Evolutionary conservation across 768 basidiomycete species (phyloP), one percentile per base, ranked within the genome.

Genomic region (Harrya chromipes): DNA sequence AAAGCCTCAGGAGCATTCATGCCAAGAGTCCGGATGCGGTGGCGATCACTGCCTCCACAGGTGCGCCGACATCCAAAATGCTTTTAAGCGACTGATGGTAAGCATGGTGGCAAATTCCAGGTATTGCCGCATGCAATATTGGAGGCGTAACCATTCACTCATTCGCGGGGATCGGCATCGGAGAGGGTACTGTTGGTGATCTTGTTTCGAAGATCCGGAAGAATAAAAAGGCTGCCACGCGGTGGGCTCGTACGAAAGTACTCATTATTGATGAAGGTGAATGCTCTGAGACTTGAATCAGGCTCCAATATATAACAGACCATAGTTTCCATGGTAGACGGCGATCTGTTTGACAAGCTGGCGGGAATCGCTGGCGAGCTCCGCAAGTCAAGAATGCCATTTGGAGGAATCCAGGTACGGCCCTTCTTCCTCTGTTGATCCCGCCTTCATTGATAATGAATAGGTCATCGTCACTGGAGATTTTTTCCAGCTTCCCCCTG

Each of bases 401-500:
- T 97, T 52, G 97, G 97, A 33, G 97, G 92, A 2, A 94, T 98
- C 23, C 95, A 98, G 76, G 88, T 88, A 31, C 10, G 65, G 8
- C 16, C 4, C 16, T 24, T 48, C 29, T 36, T 16, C 23, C 29
- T 38, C 26, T 17, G 40, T 34, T 46, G 17, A 20, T 12, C 36
- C 24, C 5, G 21, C 47, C 14, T 49, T 46, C 9, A 57, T 26
- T 9, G 14, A 31, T 23, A 43, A 17, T 37, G 39, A 40, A 38
- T 62, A 93, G 89, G 70, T 97, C 35, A 76, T 98, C 52, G 85
- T 97, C 20, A 95, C 94, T 2, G 97, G 97, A 8, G 97, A 99
- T 64, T 98, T 98, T 72, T 97, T 98, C 73, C 95, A 99, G 66
- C 80, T 99, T 5, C 97, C 97, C 0, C 97, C 97, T 2, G 94